Evolutionary conservation across 2,329 filamentous ascomycete genomes (phyloP).

Genomic region (Ophiostoma himal-ulmi): DNA sequence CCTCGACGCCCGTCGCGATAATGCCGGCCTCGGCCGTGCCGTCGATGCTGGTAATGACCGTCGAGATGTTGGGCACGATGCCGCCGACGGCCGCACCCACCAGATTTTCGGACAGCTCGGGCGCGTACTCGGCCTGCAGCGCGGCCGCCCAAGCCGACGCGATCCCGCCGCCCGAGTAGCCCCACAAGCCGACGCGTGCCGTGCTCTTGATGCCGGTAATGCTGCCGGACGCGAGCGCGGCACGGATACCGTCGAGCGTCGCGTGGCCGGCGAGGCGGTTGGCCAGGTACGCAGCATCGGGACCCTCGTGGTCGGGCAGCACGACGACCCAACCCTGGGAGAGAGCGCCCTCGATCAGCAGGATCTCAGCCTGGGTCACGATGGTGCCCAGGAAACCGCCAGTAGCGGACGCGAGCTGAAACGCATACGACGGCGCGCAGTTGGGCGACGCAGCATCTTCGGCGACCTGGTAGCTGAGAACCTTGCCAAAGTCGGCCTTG

Average conservation of each 20-base stretch:
- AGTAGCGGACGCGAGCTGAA: constrained; percentile 23
- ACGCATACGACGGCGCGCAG: constrained; percentile 34
- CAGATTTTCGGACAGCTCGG: constrained; percentile 35
- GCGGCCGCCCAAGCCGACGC: constrained; percentile 44
- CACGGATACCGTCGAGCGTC: constrained; percentile 26
- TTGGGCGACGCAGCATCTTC: constrained; percentile 38
- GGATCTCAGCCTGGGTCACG: constrained; percentile 26
- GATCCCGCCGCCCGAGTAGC: constrained; percentile 46
- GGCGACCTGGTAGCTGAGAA: constrained; percentile 39
- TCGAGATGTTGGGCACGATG: constrained; percentile 37
- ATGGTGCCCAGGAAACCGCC: constrained; percentile 10
- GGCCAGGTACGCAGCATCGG: constrained; percentile 37
- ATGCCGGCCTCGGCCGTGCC: constrained; percentile 29
- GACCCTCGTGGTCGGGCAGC: constrained; percentile 41
- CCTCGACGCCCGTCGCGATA: constrained; percentile 27
- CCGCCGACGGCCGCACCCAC: constrained; percentile 39
- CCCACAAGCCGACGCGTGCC: constrained; percentile 43
- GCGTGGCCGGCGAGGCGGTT: constrained; percentile 39
- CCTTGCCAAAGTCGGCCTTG: constrained; percentile 21
- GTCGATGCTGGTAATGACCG: constrained; percentile 36
- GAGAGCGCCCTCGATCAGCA: constrained; percentile 34
- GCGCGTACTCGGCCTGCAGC: constrained; percentile 42
- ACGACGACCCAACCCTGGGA: constrained; percentile 41
- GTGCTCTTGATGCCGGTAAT: constrained; percentile 24
- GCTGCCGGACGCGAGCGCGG: constrained; percentile 23